Evolutionary conservation across 2,329 filamentous ascomycete genomes (phyloP), one percentile per base, ranked within the genome.

Genomic region (Aspergillus sp.): DNA sequence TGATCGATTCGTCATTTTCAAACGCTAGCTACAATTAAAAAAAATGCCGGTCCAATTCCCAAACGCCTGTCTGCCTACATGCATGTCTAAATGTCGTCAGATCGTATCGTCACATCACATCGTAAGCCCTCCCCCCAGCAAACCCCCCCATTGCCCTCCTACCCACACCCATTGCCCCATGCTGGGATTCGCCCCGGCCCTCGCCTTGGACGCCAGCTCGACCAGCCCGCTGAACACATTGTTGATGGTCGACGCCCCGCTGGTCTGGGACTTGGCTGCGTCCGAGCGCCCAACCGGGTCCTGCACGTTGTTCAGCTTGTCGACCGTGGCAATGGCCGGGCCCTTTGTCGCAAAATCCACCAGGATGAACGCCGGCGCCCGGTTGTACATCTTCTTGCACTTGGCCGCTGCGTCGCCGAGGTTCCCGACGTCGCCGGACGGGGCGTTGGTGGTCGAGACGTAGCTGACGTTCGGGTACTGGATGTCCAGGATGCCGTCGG

Each of bases 301-400:
- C 5, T 53, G 57, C n/a, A 75, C 64, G 4, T 63, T 61, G 54
- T 89, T 89, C 49, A 86, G 56, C 28, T 48, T 58, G 58, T 91
- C 84, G 2, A 82, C 78, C 0, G 78, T 78, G 5, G 68, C 65
- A 34, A 91, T 74, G 19, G 81, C 74, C 0, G 80, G 75, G 0
- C 80, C 83, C 37, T 78, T 68, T 53, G 84, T 79, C 57, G 79
- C 86, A 57, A 86, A 89, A 58, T 93, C 84, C 1, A 89, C 82
- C 7, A 91, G 68, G 13, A 85, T 69, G 47, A 85, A 88, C 3
- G 69, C 77, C n/a, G 84, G 82, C 30, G 69, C 64, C 16, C 63
- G 58, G n/a, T 71, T 69, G 66, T 80, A 89, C 39, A 74, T 59
- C 2, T 45, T 50, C 32, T 63, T 59, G 54, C 76, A 88, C 36